Evolutionary conservation across 108 stramenopile genomes (phyloP).

Genomic region (Aureococcus anophagefferens): DNA sequence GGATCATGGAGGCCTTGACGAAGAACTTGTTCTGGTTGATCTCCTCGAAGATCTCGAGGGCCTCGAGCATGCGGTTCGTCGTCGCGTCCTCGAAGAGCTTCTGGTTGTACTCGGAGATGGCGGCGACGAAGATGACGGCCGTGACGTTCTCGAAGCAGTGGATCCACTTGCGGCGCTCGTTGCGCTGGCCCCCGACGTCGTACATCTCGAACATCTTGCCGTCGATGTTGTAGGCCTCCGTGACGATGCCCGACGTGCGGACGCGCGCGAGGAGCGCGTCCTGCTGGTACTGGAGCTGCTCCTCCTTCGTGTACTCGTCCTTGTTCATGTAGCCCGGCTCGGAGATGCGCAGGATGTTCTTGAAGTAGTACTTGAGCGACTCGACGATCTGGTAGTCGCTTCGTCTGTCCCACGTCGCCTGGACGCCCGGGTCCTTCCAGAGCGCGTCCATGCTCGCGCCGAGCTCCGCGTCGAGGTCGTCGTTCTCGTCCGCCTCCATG

Average conservation of each 20-base stretch:
- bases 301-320: conserved; percentile 36
- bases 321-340: conserved; percentile 22
- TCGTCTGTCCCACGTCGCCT: conserved; percentile 60
- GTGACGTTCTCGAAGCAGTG: conserved; percentile 60
- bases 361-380: conserved; percentile 63
- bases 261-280: conserved; percentile 43
- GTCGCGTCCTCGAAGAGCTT: conserved; percentile 44
- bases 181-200: conserved; percentile 56
- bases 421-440: conserved; percentile 28
- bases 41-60: conserved; percentile 52
- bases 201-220: conserved; percentile 85
- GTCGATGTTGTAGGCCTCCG: conserved; percentile 43
- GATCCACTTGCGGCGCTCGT: conserved; percentile 55
- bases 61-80: conserved; percentile 50
- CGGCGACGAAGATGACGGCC: conserved; percentile 62
- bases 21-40: conserved; percentile 55
- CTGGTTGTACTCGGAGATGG: conserved; percentile 63
- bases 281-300: conserved; percentile 49
- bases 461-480: conserved; percentile 38
- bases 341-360: conserved; percentile 51
- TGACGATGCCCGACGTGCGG: conserved; percentile 46
- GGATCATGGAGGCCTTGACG: conserved; percentile 57
- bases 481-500: conserved; percentile 5
- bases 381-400: conserved; percentile 65
- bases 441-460: conserved; percentile 29